Conservation (phyloP, 2,329 filamentous ascomycete genomes). For the Ilyonectria sp. region DNA sequence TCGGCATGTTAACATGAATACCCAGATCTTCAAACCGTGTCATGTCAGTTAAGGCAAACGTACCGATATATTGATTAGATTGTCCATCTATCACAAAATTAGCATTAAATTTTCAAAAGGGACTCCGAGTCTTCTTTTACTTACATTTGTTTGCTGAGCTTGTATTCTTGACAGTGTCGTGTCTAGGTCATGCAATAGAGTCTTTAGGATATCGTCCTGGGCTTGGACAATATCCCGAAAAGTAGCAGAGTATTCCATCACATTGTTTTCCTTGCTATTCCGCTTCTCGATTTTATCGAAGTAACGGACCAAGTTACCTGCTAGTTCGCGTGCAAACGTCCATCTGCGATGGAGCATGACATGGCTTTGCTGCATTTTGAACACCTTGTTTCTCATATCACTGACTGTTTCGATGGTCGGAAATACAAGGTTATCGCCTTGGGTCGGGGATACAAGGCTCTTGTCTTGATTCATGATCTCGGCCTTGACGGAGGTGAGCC, state of each 20-base stretch:
- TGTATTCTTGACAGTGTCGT: conserved; percentile 2
- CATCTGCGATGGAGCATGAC: conserved; percentile 8
- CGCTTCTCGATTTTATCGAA: conserved; percentile 3
- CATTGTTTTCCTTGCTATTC: background rate
- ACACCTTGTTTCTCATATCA: background rate
- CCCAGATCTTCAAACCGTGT: background rate
- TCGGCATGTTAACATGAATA: background rate
- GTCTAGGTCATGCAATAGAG: background rate
- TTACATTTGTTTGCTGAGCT: conserved; percentile 2
- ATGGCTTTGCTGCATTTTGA: background rate
- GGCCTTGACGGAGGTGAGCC: background rate
- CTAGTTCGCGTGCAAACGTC: conserved; percentile 2
- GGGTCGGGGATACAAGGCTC: background rate
- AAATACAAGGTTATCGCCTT: background rate
- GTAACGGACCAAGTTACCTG: conserved; percentile 1
- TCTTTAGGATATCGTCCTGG: background rate
- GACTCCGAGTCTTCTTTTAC: background rate
- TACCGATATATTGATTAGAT: conserved; percentile 7
- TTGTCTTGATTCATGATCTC: conserved; percentile 3
- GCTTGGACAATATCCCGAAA: conserved; percentile 2
- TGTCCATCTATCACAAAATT: background rate
- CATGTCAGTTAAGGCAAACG: background rate
- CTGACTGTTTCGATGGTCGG: background rate
- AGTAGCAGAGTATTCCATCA: background rate
- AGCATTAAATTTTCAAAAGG: background rate